Evolutionary conservation across 805 yeast species (phyloP).

Genomic region (Starmerella sp.): DNA sequence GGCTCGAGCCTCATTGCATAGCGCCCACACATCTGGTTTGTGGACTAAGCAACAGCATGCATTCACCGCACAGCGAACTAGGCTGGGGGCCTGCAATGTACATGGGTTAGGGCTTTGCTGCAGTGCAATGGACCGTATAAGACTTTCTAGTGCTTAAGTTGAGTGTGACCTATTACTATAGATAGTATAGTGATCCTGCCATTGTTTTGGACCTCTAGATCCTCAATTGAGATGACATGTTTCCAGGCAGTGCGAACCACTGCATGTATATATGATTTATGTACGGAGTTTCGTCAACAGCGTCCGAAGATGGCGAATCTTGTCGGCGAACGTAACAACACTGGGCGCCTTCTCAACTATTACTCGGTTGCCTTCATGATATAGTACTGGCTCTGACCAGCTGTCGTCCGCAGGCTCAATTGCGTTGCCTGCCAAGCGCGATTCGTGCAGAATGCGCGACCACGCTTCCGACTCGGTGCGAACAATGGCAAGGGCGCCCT

Average conservation of each 20-base stretch:
- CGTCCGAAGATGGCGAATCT: slow-evolving; percentile 12
- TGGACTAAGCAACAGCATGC: neutral
- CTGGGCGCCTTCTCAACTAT: neutral
- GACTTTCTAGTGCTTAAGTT: too few species aligned
- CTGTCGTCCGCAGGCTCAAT: slow-evolving; percentile 22
- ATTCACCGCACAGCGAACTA: neutral
- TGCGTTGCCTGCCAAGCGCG: slow-evolving; percentile 30
- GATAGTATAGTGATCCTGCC: too few species aligned
- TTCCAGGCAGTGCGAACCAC: too few species aligned
- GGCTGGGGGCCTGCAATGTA: too few species aligned
- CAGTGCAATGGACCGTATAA: too few species aligned
- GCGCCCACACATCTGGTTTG: slow-evolving; percentile 20
- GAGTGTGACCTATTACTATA: too few species aligned
- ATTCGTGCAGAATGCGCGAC: slow-evolving; percentile 27
- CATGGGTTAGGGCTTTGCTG: neutral
- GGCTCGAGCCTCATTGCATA: slow-evolving; percentile 12
- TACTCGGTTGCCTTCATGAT: neutral
- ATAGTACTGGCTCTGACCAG: slow-evolving; percentile 7
- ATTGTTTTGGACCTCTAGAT: too few species aligned
- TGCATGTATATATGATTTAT: neutral
- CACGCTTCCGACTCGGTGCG: slow-evolving; percentile 39
- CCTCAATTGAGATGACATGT: too few species aligned
- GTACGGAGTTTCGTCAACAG: neutral
- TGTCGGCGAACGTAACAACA: slow-evolving; percentile 5
- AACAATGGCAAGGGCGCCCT: slow-evolving; percentile 45